Conservation (phyloP, 345 rosid species). For the Heritiera littoralis region DNA sequence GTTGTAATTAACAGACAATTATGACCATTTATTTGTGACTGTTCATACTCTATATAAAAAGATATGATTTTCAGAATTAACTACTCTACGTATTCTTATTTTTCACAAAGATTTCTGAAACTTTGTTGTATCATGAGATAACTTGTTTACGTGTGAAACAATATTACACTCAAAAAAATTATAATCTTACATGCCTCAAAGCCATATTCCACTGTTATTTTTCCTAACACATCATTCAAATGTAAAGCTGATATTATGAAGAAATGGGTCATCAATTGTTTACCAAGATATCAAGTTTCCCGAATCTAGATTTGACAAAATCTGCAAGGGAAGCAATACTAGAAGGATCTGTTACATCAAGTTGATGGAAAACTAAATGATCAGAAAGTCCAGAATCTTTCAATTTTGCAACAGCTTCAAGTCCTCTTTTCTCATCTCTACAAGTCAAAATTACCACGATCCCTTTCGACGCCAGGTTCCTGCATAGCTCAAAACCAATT, state of each 20-base stretch:
- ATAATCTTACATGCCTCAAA: too few species aligned
- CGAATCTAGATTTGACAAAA: slow-evolving; percentile 22
- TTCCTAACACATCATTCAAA: neutral
- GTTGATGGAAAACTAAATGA: slow-evolving; percentile 29
- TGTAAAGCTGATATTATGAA: neutral
- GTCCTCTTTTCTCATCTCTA: slow-evolving; percentile 33
- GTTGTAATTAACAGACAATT: too few species aligned
- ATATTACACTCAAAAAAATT: too few species aligned
- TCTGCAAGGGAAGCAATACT: slow-evolving; percentile 30
- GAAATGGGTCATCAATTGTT: neutral
- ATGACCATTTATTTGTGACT: too few species aligned
- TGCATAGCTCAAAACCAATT: slow-evolving; percentile 40
- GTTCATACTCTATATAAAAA: too few species aligned
- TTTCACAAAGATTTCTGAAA: too few species aligned
- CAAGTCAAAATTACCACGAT: slow-evolving; percentile 28
- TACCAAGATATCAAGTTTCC: slow-evolving; percentile 33
- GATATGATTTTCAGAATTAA: too few species aligned
- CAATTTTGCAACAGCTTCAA: slow-evolving; percentile 26
- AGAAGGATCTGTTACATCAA: slow-evolving; percentile 23
- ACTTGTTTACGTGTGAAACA: too few species aligned
- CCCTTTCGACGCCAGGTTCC: slow-evolving; percentile 26
- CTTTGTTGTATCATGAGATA: too few species aligned
- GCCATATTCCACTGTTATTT: too few species aligned
- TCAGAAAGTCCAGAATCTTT: slow-evolving; percentile 22
- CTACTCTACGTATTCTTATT: too few species aligned